These are phyloP conservation scores for Penicillium sp. DNA, from an alignment of 2,329 filamentous ascomycete genomes.

Conservation along the genomic window DNA sequence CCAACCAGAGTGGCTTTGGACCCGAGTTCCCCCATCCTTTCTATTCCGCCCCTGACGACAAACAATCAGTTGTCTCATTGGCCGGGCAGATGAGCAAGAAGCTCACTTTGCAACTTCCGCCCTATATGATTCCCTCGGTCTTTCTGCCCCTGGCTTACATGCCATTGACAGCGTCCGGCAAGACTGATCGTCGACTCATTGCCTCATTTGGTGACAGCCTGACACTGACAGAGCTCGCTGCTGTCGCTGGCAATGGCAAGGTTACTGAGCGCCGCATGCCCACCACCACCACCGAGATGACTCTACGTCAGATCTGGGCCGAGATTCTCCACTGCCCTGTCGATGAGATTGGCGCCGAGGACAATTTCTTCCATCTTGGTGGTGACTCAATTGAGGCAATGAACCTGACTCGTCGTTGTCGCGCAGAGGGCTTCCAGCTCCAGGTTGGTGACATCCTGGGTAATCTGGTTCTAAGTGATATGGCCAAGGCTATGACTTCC, in stretches of 20 bases:
- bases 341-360: constrained; percentile 8
- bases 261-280: constrained; percentile 3
- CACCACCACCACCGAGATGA: constrained; percentile 6
- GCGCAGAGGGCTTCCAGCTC: constrained; percentile 14
- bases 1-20: constrained; percentile 11
- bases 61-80: constrained; percentile 1
- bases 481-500: constrained; percentile 27
- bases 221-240: constrained; percentile 24
- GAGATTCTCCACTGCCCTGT: constrained; percentile 5
- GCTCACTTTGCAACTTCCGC: constrained; percentile 18
- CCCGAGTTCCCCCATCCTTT: constrained; percentile 10
- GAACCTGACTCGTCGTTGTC: constrained; percentile 14
- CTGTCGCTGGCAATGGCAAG: constrained; percentile 9
- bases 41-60: constrained; percentile 4
- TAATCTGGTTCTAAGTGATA: constrained; percentile 34
- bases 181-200: constrained; percentile 35
- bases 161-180: constrained; percentile 42
- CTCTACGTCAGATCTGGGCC: constrained; percentile 13
- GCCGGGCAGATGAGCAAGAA: constrained; percentile 17
- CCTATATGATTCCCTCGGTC: constrained; percentile 38
- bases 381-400: constrained; percentile 29
- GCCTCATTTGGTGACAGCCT: background rate
- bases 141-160: constrained; percentile 42
- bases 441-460: constrained; percentile 22
- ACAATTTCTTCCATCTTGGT: constrained; percentile 27